These are phyloP conservation scores for Aegilops longissima DNA, from an alignment of 176 grass and related monocot genomes.

Conservation along the genomic window DNA sequence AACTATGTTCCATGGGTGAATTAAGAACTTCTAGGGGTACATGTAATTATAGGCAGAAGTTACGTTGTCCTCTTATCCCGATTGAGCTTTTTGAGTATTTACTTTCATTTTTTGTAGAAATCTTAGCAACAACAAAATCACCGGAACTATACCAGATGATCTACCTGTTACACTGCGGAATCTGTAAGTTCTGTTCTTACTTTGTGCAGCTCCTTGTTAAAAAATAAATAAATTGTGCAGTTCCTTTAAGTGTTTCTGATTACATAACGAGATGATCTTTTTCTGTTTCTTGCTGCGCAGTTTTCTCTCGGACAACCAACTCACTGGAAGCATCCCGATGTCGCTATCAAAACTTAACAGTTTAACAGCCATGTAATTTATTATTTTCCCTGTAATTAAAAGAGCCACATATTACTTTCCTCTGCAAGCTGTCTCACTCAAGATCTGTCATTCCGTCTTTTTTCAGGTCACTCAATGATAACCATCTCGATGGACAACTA, in stretches of 20 bases:
- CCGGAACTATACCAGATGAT: constrained; percentile 73
- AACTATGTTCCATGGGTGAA: neutral
- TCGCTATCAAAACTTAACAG: constrained; percentile 74
- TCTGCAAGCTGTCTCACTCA: constrained; percentile 20
- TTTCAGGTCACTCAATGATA: constrained; percentile 85
- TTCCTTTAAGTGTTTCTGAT: constrained; percentile 3
- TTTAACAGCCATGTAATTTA: constrained; percentile 81
- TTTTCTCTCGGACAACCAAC: constrained; percentile 94
- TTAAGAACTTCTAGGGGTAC: neutral
- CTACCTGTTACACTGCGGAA: constrained; percentile 73
- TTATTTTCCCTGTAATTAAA: neutral
- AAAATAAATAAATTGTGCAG: neutral
- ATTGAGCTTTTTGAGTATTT: constrained; percentile 22
- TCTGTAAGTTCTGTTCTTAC: constrained; percentile 64
- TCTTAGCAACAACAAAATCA: constrained; percentile 92
- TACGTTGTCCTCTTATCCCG: neutral
- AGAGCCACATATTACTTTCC: neutral
- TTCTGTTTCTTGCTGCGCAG: constrained; percentile 45
- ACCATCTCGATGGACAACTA: constrained; percentile 76
- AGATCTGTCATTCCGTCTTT: constrained; percentile 33
- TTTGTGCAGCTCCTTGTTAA: constrained; percentile 2
- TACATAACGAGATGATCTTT: constrained; percentile 6
- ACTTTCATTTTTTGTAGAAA: constrained; percentile 47
- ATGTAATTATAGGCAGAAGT: constrained; percentile 12
- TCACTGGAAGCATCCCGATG: constrained; percentile 92